Percentiles rank a stretch among this genome's conserved stretches.
These are phyloP conservation scores for Cicer judaicum DNA, from an alignment of 306 rosid genomes.

Conservation along the genomic window DNA sequence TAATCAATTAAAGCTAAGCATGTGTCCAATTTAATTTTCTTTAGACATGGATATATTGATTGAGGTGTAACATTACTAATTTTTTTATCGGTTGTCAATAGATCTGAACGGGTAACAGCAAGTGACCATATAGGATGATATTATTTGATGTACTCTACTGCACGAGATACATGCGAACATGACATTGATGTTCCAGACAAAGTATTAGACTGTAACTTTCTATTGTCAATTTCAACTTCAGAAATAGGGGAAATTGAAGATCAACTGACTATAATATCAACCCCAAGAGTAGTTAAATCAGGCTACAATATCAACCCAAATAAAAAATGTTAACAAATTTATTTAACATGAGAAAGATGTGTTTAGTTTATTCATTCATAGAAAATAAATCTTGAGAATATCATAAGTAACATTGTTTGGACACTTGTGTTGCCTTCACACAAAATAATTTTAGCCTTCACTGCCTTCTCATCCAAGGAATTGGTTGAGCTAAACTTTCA, in stretches of 20 bases:
- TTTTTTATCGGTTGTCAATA: not conserved
- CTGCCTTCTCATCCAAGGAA: constrained; percentile 33
- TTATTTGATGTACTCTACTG: not conserved
- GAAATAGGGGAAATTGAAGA: not conserved
- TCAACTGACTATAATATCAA: not conserved
- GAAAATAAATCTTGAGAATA: not conserved
- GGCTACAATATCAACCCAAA: not conserved
- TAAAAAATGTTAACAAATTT: not conserved
- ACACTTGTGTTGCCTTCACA: constrained; percentile 25
- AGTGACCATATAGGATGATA: not conserved
- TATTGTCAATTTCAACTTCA: not conserved
- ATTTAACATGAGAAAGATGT: not conserved
- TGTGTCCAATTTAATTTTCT: too few species aligned
- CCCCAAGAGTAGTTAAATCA: not conserved
- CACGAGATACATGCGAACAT: not conserved
- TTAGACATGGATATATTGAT: too few species aligned
- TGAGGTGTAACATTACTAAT: too few species aligned
- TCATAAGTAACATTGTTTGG: not conserved
- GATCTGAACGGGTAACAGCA: not conserved
- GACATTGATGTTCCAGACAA: not conserved
- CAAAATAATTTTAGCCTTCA: constrained; percentile 49
- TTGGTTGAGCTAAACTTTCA: constrained; percentile 24
- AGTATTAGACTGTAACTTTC: not conserved
- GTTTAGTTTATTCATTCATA: not conserved
- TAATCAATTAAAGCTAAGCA: too few species aligned